phyloP scores from a whole-genome alignment of 495 filamentous ascomycete species.

The Penicillium diatomitis region DNA sequence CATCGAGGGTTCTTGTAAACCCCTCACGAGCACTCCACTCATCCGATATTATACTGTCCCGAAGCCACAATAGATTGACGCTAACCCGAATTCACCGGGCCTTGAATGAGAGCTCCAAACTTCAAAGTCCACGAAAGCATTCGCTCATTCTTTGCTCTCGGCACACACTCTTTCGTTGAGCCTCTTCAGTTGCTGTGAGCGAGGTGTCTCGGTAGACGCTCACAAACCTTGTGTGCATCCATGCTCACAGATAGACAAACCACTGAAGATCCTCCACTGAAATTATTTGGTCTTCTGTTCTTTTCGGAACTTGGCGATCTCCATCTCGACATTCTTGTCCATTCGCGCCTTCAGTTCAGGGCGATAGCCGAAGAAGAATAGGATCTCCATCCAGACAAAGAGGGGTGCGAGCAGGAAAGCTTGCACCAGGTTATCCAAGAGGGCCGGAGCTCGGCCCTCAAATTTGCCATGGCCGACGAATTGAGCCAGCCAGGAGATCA shows the following conservation, averaged over 20 bases:
- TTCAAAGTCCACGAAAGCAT: too few relatives aligned
- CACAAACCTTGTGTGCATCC: not conserved
- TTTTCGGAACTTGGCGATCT: conserved; percentile 39
- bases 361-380: conserved; percentile 87
- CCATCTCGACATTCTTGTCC: conserved; percentile 60
- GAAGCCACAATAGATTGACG: too few relatives aligned
- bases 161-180: too few relatives aligned
- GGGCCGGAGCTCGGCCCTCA: conserved; percentile 78
- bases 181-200: too few relatives aligned
- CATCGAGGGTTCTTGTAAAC: conserved; percentile 1
- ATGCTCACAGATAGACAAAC: not conserved
- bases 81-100: not conserved
- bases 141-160: too few relatives aligned
- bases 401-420: conserved; percentile 92
- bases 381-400: conserved; percentile 93
- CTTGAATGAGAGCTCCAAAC: too few relatives aligned
- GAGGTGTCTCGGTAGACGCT: too few relatives aligned
- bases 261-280: conserved; percentile 4
- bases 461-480: conserved; percentile 88
- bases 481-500: conserved; percentile 76
- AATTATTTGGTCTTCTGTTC: conserved; percentile 19
- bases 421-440: conserved; percentile 85
- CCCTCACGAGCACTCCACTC: not conserved
- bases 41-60: too few relatives aligned
- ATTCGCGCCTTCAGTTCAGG: conserved; percentile 75